Conservation (phyloP, 805 yeast genomes). For the Yarrowia sp. region DNA sequence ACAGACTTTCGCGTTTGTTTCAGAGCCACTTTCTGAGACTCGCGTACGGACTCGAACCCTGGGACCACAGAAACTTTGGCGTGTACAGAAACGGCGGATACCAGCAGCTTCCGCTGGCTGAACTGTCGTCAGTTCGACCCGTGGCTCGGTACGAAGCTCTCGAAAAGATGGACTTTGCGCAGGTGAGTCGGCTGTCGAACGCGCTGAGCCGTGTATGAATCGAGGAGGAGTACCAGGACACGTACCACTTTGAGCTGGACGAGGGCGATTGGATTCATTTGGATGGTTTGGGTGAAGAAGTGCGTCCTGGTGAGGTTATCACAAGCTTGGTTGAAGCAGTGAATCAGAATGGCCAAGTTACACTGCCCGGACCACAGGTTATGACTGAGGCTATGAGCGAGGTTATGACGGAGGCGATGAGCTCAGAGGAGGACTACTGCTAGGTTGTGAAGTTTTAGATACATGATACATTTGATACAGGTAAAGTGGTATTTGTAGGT, state of each 20-base stretch:
- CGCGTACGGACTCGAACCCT: slow-evolving; percentile 22
- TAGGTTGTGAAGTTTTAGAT: no score
- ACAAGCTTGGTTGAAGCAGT: no score
- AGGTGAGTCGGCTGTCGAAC: slow-evolving; percentile 3
- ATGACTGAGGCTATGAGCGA: no score
- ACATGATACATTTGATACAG: no score
- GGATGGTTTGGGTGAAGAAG: no score
- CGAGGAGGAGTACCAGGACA: slow-evolving; percentile 3
- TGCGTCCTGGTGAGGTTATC: no score
- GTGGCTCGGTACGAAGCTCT: slow-evolving; percentile 15
- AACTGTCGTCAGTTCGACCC: background rate
- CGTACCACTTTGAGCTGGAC: background rate
- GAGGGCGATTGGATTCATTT: no score
- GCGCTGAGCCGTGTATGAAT: background rate
- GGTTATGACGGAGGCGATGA: no score
- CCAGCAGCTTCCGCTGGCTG: slow-evolving; percentile 10
- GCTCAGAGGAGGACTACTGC: no score
- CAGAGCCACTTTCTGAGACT: slow-evolving; percentile 14
- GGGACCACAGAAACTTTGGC: slow-evolving; percentile 11
- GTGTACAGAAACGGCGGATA: slow-evolving; percentile 16
- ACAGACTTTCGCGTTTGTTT: slow-evolving; percentile 12
- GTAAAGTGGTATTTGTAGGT: no score
- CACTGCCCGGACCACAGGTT: no score
- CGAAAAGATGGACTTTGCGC: background rate
- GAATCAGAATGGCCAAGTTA: no score